Evolutionary conservation across 192 early-diverging fungal species (phyloP), one percentile per base, ranked within the genome.

Genomic region (Mortierella antarctica): DNA sequence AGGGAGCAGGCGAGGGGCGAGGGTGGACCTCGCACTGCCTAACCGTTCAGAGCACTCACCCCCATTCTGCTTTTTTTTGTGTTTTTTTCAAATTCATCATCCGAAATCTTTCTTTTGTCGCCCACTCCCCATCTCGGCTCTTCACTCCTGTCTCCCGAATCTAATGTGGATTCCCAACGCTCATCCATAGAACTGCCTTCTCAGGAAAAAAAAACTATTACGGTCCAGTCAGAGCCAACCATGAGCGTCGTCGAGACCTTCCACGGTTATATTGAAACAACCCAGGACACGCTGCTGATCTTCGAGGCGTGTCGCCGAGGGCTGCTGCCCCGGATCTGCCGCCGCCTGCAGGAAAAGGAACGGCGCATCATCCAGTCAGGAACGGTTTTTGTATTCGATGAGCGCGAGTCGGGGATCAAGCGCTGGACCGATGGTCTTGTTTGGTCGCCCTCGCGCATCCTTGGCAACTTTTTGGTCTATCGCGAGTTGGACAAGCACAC

Each of bases 391-490:
- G 93, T 96, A 39, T 96, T 95, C 86, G 92, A 95, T 64, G 94
- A 96, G 79, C 84, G 89, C 57, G 93, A 95, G 62, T 91, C 91
- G 46, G 89, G 91, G 8, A 94, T 95, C 83, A 94, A 93, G 73
- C 86, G 95, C 9, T 96, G 95, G 95, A 96, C 95, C 1, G 94
- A 95, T 67, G 93, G 93, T 6, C 86, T 90, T 10, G 78, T 89
- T 7, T 95, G 94, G 94, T 92, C 93, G 39, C 94, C 94, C 4
- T 95, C 93, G 39, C 88, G 94, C 15, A 94, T 95, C 46, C 78
- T 93, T 18, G 92, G 92, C 58, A 93, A 93, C 62, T 95, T 95
- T 70, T 72, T 95, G 41, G 83, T 95, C 54, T 95, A 95, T 73
- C 91, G 93, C 62, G 94, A 95, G 69, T 69, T 90, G n/a, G 88